Base-by-base conservation (phyloP, 1,284 basidiomycete genomes). In the Cryptococcus neoformans region DNA sequence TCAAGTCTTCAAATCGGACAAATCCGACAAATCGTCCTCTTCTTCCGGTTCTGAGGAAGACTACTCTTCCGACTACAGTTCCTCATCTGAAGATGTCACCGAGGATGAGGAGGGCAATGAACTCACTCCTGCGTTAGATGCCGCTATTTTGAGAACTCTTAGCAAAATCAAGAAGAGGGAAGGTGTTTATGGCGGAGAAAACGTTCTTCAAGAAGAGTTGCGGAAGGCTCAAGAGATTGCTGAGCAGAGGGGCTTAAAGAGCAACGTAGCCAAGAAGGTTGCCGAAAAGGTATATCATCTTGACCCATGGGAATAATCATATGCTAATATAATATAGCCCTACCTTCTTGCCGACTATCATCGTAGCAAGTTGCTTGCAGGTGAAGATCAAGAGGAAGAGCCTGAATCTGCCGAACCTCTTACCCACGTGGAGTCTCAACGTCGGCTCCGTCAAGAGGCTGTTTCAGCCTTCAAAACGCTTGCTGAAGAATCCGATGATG, bases 101-200 rank as follows among this genome's bases (percentile, higher is more conserved):
- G 94, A 98, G 71, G 95, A 99, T 71, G 92, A 95, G 71, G 90
- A 96, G 59, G 96, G 94, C 11, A 92, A 92, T 64, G 90, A 98
- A 75, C 84, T 99, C 55, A 99, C 93, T 0, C 92, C 94, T 2
- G 87, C 89, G 0, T 84, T 98, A 48, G 95, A 99, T 72, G 96
- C 88, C 46, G 96, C 96, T 16, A 96, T 99, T 67, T 81, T 99
- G 44, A 83, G 92, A 50, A 99, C 94, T 0, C 81, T 99, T 7
- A 89, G 88, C 1, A 84, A 87, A 65, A 98, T 99, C 59, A 85
- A 86, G 69, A 82, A 83, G 56, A 89, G 85, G 65, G 92, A 98
- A 73, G 41, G 34, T 8, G 83, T 82, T 66, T 83, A 94, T 64
- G 74, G 80, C 0, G 80, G 76, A 3, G 85, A 85, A 63, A 81